Evolutionary conservation across 148 eudicot species (phyloP).

Genomic region (Dianthus caryophyllus): DNA sequence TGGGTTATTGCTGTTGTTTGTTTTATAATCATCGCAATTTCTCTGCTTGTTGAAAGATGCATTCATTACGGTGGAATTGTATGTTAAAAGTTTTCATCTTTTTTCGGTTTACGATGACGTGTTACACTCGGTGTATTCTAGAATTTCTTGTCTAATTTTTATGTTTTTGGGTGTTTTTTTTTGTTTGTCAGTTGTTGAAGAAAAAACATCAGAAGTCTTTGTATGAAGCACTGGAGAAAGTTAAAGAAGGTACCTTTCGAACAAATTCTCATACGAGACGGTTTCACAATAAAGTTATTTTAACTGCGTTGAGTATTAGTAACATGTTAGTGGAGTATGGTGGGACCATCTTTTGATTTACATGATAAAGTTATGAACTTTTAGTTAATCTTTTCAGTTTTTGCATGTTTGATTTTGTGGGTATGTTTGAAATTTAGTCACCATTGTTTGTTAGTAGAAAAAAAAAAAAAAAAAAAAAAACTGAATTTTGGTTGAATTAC

Average conservation of each 20-base stretch:
- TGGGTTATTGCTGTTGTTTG: constrained; percentile 96
- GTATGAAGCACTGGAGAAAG: constrained; percentile 72
- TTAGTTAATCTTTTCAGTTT: not conserved
- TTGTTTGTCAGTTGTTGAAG: constrained; percentile 51
- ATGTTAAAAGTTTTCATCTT: not conserved
- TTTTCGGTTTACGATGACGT: not conserved
- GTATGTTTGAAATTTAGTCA: not conserved
- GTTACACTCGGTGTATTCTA: not conserved
- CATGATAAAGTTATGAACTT: constrained; percentile 7
- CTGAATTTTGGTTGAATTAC: too few relatives aligned
- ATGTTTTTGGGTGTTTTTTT: not conserved
- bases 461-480: too few relatives aligned
- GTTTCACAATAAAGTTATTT: too few relatives aligned
- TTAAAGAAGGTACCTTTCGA: constrained; percentile 66
- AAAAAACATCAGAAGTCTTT: constrained; percentile 67
- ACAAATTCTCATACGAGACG: too few relatives aligned
- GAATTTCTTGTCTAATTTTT: not conserved
- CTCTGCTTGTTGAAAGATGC: constrained; percentile 72
- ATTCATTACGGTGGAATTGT: constrained; percentile 72
- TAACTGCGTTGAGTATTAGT: too few relatives aligned
- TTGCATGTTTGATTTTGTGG: not conserved
- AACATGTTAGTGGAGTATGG: too few relatives aligned
- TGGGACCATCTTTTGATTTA: not conserved
- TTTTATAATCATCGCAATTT: constrained; percentile 74
- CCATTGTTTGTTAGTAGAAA: not conserved